A percentile compares a stretch with the other conserved stretches of the same genome.
These are phyloP conservation scores for Aureobasidium sp. DNA, from an alignment of 2,329 filamentous ascomycete species.

Conservation along the genomic window DNA sequence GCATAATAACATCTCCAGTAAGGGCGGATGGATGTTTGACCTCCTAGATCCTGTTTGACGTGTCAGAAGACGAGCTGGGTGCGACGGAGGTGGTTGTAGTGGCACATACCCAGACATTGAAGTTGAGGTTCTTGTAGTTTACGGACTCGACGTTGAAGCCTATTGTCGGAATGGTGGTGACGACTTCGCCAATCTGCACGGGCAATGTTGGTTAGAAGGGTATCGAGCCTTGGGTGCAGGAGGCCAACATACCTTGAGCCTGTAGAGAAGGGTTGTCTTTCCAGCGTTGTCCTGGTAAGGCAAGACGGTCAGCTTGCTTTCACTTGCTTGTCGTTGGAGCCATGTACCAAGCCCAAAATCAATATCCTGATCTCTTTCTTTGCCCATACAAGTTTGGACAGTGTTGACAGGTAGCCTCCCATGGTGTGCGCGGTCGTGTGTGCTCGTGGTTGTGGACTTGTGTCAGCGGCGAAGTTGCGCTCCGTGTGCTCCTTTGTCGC, in stretches of 20 bases:
- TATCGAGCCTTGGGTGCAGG: not conserved
- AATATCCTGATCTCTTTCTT: constrained; percentile 98
- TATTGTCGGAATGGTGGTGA: constrained; percentile 98
- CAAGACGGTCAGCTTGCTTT: not conserved
- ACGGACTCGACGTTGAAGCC: constrained; percentile 99
- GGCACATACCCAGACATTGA: constrained; percentile 87
- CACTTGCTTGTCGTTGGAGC: not conserved
- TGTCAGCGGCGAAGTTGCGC: not conserved
- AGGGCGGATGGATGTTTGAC: constrained; percentile 95
- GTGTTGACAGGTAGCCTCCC: constrained; percentile 48
- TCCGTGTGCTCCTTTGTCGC: not conserved
- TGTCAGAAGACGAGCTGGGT: constrained; percentile 1
- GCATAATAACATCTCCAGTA: constrained; percentile 99
- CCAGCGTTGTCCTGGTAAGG: constrained; percentile 79
- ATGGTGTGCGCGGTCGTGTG: constrained; percentile 28
- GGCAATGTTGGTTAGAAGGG: not conserved
- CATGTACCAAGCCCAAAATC: constrained; percentile 78
- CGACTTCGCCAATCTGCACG: constrained; percentile 88
- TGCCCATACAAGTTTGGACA: constrained; percentile 68
- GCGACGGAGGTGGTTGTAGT: constrained; percentile 9
- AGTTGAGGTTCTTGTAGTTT: constrained; percentile 95
- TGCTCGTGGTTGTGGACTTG: not conserved
- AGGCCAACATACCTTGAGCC: constrained; percentile 62
- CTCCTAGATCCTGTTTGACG: constrained; percentile 68
- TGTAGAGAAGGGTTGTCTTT: constrained; percentile 94